A percentile compares a stretch with the other conserved stretches of the same genome.
Evolutionary conservation across 352 stramenopile genomes (phyloP).

Genomic region (Phytophthora chlamydospora): DNA sequence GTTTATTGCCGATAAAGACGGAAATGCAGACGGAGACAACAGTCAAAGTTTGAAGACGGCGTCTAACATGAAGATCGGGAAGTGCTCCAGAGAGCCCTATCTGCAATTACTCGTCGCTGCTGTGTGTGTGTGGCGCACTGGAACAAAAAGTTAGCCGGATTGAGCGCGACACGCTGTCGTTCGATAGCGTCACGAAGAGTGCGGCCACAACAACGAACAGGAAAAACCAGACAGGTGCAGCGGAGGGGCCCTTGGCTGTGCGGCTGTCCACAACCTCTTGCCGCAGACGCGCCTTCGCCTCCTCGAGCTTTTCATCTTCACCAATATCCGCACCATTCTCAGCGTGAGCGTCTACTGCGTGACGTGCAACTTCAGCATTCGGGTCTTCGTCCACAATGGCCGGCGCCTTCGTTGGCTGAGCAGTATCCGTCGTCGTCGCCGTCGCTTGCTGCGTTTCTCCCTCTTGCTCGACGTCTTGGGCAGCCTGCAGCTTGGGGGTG

Average conservation of each 20-base stretch:
- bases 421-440: constrained; percentile 1
- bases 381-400: constrained; percentile 37
- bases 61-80: constrained; percentile 10
- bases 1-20: neutral
- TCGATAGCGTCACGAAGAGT: constrained; percentile 70
- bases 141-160: constrained; percentile 44
- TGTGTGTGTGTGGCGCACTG: constrained; percentile 29
- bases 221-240: constrained; percentile 57
- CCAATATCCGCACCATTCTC: constrained; percentile 52
- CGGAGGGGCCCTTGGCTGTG: constrained; percentile 32
- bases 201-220: constrained; percentile 55
- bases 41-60: constrained; percentile 12
- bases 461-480: constrained; percentile 17
- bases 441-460: constrained; percentile 8
- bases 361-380: constrained; percentile 34
- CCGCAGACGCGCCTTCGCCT: constrained; percentile 46
- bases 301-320: constrained; percentile 35
- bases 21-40: constrained; percentile 13
- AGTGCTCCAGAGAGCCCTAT: neutral
- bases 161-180: constrained; percentile 60
- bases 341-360: constrained; percentile 42
- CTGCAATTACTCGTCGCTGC: constrained; percentile 33
- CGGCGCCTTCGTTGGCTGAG: constrained; percentile 28
- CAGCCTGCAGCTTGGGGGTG: constrained; percentile 28
- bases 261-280: constrained; percentile 46